Evolutionary conservation across 148 eudicot species (phyloP).

Genomic region (Camellia lanceoleosa): DNA sequence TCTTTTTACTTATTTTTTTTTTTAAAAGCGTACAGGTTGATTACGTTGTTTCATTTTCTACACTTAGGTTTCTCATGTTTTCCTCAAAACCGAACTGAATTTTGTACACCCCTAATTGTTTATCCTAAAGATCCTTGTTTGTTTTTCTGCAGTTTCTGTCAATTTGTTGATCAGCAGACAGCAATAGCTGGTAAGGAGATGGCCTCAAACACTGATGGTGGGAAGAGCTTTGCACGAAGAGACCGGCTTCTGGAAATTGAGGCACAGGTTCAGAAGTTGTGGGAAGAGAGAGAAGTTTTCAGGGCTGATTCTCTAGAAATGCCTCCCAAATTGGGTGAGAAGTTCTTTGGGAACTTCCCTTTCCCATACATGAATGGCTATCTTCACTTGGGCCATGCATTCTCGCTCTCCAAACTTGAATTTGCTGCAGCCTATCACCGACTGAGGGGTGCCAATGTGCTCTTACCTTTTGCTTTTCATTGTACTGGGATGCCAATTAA

Average conservation of each 20-base stretch:
- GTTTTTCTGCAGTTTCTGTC: constrained; percentile 39
- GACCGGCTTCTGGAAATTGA: constrained; percentile 72
- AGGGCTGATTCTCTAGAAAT: constrained; percentile 49
- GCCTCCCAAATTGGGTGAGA: constrained; percentile 64
- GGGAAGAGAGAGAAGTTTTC: constrained; percentile 68
- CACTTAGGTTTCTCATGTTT: too few species aligned
- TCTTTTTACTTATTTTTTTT: too few species aligned
- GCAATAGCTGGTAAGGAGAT: constrained; percentile 29
- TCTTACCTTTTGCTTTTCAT: constrained; percentile 88
- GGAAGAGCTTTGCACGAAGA: constrained; percentile 74
- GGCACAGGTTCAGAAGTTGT: constrained; percentile 49
- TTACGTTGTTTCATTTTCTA: too few species aligned
- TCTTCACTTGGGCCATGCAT: constrained; percentile 89
- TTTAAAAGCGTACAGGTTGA: too few species aligned
- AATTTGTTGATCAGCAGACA: constrained; percentile 29
- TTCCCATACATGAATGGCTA: constrained; percentile 94
- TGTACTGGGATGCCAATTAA: constrained; percentile 97
- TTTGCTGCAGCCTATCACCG: constrained; percentile 87
- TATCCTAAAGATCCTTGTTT: neutral
- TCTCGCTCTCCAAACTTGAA: constrained; percentile 86
- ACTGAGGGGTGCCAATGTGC: constrained; percentile 79
- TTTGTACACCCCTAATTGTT: too few species aligned
- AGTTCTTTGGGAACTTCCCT: constrained; percentile 89
- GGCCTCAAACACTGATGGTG: constrained; percentile 39
- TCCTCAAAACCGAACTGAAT: too few species aligned